Evolutionary conservation across 805 yeast species (phyloP).

Genomic region (Pichia sporocuriosa): DNA sequence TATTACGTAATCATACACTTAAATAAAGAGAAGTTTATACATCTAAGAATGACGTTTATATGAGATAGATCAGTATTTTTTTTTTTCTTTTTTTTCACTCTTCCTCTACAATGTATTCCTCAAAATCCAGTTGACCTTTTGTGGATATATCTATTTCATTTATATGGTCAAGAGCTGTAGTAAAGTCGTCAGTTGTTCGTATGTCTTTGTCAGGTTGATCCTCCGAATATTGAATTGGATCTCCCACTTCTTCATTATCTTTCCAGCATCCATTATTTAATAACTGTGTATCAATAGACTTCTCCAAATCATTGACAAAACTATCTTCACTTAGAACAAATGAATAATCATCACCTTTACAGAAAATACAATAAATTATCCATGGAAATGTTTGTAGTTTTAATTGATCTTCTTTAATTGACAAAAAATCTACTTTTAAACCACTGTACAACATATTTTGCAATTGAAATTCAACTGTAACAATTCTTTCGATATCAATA

Average conservation of each 20-base stretch:
- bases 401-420: slow-evolving; percentile 56
- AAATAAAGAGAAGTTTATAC: too few relatives aligned
- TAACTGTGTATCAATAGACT: not conserved
- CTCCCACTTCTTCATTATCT: not conserved
- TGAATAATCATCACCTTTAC: slow-evolving; percentile 24
- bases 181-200: slow-evolving; percentile 5
- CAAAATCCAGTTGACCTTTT: slow-evolving; percentile 14
- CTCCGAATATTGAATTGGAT: too few relatives aligned
- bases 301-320: slow-evolving; percentile 14
- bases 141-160: slow-evolving; percentile 1
- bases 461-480: slow-evolving; percentile 42
- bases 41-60: too few relatives aligned
- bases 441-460: slow-evolving; percentile 63
- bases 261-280: not conserved
- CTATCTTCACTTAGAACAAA: slow-evolving; percentile 24
- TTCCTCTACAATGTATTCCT: slow-evolving; percentile 24
- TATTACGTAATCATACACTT: too few relatives aligned
- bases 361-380: slow-evolving; percentile 55
- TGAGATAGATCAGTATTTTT: too few relatives aligned
- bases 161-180: slow-evolving; percentile 12
- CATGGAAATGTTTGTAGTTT: slow-evolving; percentile 64
- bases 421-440: slow-evolving; percentile 55
- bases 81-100: too few relatives aligned
- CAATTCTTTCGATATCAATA: slow-evolving; percentile 4
- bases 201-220: not conserved